A percentile compares a stretch with the other conserved stretches of the same genome.
Evolutionary conservation across 2,329 filamentous ascomycete species (phyloP).

Genomic region (Colletotrichum liriopes): DNA sequence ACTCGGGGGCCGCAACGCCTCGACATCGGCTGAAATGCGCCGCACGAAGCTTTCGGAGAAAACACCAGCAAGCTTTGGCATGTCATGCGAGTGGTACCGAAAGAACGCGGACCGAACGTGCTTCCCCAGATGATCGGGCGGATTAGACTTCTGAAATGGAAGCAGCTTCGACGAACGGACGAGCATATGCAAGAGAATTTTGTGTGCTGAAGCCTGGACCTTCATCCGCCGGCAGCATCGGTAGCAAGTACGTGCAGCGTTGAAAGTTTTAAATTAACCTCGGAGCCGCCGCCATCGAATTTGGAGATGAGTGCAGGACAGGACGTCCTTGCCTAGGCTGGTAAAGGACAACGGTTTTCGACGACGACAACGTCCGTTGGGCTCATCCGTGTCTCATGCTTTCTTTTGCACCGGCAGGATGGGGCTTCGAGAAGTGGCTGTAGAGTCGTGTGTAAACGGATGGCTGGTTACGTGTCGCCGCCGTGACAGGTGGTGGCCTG

Average conservation of each 20-base stretch:
- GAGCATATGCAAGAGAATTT: constrained; percentile 47
- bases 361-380: constrained; percentile 12
- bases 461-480: constrained; percentile 22
- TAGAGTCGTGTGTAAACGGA: constrained; percentile 10
- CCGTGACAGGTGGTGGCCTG: not conserved
- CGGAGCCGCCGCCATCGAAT: constrained; percentile 22
- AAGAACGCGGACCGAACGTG: constrained; percentile 8
- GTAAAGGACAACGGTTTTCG: constrained; percentile 19
- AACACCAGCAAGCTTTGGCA: constrained; percentile 23
- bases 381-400: constrained; percentile 26
- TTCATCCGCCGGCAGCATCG: constrained; percentile 21
- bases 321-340: constrained; percentile 5
- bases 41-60: constrained; percentile 4
- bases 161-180: not conserved
- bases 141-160: constrained; percentile 6
- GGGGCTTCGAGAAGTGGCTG: constrained; percentile 22
- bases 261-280: constrained; percentile 24
- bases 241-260: constrained; percentile 21
- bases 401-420: constrained; percentile 16
- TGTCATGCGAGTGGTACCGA: not conserved
- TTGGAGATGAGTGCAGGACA: constrained; percentile 6
- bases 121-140: constrained; percentile 10
- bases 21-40: constrained; percentile 22
- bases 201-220: constrained; percentile 21
- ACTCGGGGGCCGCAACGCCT: constrained; percentile 9